Evolutionary conservation across 140 eudicot genomes (phyloP), one percentile per base, ranked within the genome.

Genomic region (Oenanthe javanica): DNA sequence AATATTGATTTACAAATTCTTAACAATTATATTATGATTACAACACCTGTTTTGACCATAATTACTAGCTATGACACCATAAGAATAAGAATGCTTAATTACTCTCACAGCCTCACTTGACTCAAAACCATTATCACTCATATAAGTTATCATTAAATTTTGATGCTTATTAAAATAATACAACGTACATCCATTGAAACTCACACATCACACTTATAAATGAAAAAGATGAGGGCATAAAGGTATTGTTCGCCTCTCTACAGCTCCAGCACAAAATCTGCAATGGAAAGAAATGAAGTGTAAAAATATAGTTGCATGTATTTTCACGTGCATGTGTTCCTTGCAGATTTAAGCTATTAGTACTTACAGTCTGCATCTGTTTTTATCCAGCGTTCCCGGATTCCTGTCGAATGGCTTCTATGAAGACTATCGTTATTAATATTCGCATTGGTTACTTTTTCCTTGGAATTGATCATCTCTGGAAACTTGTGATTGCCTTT

Each of bases 291-390:
- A 57, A 19, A 19, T 19, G 7, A 57, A 21, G 27, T 4, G 59
- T 57, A 19, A 19, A 52, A 57, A 19, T 19, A 19, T 57, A 15
- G 16, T 16, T 18, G 23, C 25, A 9, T 21, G 27, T 19, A 19
- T 21, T 52, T 31, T 31, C 31, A 31, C 70, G 16, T 15, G n/a
- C 23, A 9, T 18, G 23, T 18, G 5, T 19, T 51, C 8, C n/a
- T 54, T 4, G 61, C n/a, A 54, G 61, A 54, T 54, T 31, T 31
- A 16, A 54, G 70, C 36, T 21, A n/a, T n/a, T 9, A 42, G 16
- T 80, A 87, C 97, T 93, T 89, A 93, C 97, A 93, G 47, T 93
- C 93, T 50, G 81, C 89, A 57, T 93, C 96, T n/a, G 96, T 89
- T 49, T 84, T 89, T 77, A 93, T 89, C 97, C 96, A 93, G 80